Conservation (phyloP, 768 basidiomycete species). For the Leccinellum albellum region DNA sequence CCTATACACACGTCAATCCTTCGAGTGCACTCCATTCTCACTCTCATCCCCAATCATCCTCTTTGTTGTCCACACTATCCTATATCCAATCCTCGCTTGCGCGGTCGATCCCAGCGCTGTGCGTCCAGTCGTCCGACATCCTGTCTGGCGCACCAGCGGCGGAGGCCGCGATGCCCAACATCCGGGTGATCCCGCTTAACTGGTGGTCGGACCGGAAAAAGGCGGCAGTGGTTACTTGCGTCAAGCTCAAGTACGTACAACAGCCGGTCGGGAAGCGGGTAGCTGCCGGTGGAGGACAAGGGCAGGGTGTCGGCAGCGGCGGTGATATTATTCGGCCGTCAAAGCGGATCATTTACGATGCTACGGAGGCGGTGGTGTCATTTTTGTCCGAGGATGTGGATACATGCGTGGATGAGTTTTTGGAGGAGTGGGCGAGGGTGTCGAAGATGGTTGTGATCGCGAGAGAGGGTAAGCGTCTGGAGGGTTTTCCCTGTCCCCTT, state of each 20-base stretch:
- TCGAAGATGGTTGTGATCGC: constrained; percentile 94
- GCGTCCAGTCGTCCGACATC: constrained; percentile 78
- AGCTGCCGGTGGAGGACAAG: constrained; percentile 41
- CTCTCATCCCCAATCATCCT: neutral
- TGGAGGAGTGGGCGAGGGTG: constrained; percentile 90
- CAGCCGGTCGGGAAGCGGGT: constrained; percentile 74
- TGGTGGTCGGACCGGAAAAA: constrained; percentile 83
- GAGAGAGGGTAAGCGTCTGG: constrained; percentile 58
- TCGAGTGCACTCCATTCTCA: constrained; percentile 29
- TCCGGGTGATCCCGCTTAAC: constrained; percentile 81
- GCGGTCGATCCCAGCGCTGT: constrained; percentile 76
- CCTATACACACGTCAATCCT: constrained; percentile 72
- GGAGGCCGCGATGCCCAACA: constrained; percentile 91
- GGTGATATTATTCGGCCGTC: constrained; percentile 72
- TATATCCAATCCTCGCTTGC: constrained; percentile 70
- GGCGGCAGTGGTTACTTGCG: constrained; percentile 81
- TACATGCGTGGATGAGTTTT: constrained; percentile 84
- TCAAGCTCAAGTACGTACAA: constrained; percentile 87
- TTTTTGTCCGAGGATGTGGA: constrained; percentile 86
- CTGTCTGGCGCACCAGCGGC: constrained; percentile 80
- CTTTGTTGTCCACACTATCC: constrained; percentile 43
- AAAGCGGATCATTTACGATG: constrained; percentile 86
- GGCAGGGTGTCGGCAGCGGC: constrained; percentile 20
- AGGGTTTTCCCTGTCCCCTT: neutral
- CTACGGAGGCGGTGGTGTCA: constrained; percentile 81